phyloP scores from a whole-genome alignment of 768 basidiomycete species.

The Termitomyces sp. region DNA sequence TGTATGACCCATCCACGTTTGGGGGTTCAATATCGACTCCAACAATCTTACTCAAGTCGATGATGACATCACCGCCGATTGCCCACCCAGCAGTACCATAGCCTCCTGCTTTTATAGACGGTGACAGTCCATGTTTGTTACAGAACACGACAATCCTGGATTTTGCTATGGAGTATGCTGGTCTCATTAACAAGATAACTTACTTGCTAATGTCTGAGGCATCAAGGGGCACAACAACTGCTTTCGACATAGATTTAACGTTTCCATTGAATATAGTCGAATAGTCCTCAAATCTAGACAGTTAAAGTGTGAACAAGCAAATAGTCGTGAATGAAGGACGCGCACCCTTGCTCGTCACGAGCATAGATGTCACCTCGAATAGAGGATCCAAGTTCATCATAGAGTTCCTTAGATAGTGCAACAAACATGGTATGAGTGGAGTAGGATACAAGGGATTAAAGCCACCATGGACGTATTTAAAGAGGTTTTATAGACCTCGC shows the following conservation, averaged over 20 bases:
- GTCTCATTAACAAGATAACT: constrained; percentile 18
- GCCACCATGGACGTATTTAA: constrained; percentile 1
- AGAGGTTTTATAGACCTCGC: background rate
- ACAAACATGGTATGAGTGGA: constrained; percentile 3
- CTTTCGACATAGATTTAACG: constrained; percentile 50
- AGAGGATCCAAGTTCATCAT: constrained; percentile 37
- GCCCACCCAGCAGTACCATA: constrained; percentile 91
- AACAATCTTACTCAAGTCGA: constrained; percentile 69
- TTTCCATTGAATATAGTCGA: constrained; percentile 74
- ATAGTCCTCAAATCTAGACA: constrained; percentile 39
- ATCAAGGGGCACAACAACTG: constrained; percentile 68
- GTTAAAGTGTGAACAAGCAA: background rate
- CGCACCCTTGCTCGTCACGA: constrained; percentile 35
- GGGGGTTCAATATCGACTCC: constrained; percentile 68
- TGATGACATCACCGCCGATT: constrained; percentile 77
- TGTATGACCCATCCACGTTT: constrained; percentile 45
- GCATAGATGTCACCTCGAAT: constrained; percentile 44
- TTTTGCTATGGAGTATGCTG: background rate
- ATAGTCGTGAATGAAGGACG: background rate
- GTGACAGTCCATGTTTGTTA: constrained; percentile 56
- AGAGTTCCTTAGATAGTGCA: constrained; percentile 27
- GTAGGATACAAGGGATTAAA: background rate
- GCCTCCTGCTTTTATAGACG: constrained; percentile 85
- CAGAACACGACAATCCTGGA: constrained; percentile 69
- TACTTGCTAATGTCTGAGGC: constrained; percentile 80